Conservation (phyloP, 2,329 filamentous ascomycete genomes). For the Diatrype stigma region DNA sequence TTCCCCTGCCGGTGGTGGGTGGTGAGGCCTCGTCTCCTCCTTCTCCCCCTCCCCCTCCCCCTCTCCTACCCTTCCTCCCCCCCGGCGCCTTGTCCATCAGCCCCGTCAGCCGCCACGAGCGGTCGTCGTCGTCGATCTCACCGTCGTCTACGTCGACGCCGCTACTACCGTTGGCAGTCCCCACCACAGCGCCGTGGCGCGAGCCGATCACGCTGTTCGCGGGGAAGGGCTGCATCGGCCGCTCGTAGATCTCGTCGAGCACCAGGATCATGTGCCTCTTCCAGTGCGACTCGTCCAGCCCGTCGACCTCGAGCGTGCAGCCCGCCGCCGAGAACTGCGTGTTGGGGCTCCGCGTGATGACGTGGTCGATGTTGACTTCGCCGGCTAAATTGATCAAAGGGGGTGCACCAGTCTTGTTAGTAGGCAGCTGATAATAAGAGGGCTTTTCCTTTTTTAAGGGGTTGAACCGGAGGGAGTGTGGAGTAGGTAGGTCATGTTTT, state of each 20-base stretch:
- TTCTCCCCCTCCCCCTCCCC: too few relatives aligned
- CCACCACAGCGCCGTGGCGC: not conserved
- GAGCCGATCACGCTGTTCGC: conserved; percentile 19
- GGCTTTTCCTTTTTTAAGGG: too few relatives aligned
- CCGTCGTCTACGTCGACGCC: not conserved
- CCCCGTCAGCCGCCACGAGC: too few relatives aligned
- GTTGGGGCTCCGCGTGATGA: conserved; percentile 39
- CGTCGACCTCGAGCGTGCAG: conserved; percentile 15
- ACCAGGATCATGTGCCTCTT: conserved; percentile 23
- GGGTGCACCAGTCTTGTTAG: too few relatives aligned
- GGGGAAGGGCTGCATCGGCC: conserved; percentile 35
- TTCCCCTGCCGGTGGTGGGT: too few relatives aligned
- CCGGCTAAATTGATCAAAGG: too few relatives aligned
- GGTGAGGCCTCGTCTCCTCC: too few relatives aligned
- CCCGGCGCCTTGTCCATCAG: too few relatives aligned
- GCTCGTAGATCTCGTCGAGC: conserved; percentile 29
- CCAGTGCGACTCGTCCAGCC: conserved; percentile 9
- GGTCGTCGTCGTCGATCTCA: conserved; percentile 8
- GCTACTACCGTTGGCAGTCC: too few relatives aligned
- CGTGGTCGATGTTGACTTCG: conserved; percentile 38
- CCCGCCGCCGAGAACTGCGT: conserved; percentile 28
- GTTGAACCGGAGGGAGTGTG: too few relatives aligned
- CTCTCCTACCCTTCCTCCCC: too few relatives aligned
- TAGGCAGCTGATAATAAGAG: too few relatives aligned
- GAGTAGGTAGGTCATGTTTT: not conserved